Percentiles rank a stretch among this genome's conserved stretches.
These are phyloP conservation scores for Hypoxylon sp. DNA, from an alignment of 2,329 filamentous ascomycete genomes.

Conservation along the genomic window DNA sequence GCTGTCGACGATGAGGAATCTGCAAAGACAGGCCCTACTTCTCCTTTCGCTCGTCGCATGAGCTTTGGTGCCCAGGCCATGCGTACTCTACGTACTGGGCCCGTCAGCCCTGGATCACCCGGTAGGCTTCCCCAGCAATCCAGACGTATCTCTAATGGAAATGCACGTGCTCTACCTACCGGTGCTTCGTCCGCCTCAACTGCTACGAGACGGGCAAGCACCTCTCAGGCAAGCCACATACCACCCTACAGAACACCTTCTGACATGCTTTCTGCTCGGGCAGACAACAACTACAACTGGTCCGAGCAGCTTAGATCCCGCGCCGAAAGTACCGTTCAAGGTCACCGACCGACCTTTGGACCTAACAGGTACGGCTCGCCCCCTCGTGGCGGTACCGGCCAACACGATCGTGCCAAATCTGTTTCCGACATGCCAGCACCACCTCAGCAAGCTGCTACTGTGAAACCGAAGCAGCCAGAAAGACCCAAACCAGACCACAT, in stretches of 20 bases:
- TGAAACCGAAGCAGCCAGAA: constrained; percentile 63
- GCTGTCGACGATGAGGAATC: constrained; percentile 79
- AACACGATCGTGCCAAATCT: constrained; percentile 79
- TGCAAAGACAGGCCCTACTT: constrained; percentile 73
- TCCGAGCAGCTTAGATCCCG: constrained; percentile 94
- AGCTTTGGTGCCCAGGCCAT: constrained; percentile 90
- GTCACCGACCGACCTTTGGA: constrained; percentile 70
- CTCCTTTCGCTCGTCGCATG: constrained; percentile 86
- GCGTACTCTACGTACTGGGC: constrained; percentile 74
- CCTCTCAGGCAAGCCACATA: constrained; percentile 72
- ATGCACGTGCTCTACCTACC: constrained; percentile 54
- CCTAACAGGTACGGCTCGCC: constrained; percentile 61
- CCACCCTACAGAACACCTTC: constrained; percentile 71
- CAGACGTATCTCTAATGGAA: constrained; percentile 49
- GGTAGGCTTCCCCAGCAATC: constrained; percentile 68
- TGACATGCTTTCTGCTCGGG: constrained; percentile 74
- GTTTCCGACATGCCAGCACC: constrained; percentile 75
- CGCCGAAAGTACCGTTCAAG: constrained; percentile 82
- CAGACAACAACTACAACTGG: constrained; percentile 97
- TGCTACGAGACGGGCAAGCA: constrained; percentile 55
- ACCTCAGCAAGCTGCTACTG: constrained; percentile 65
- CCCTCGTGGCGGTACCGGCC: constrained; percentile 58
- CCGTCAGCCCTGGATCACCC: constrained; percentile 73
- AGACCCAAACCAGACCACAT: constrained; percentile 89
- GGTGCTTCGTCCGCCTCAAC: constrained; percentile 56